Evolutionary conservation across 306 rosid species (phyloP).

Genomic region (Dalbergia cultrata): DNA sequence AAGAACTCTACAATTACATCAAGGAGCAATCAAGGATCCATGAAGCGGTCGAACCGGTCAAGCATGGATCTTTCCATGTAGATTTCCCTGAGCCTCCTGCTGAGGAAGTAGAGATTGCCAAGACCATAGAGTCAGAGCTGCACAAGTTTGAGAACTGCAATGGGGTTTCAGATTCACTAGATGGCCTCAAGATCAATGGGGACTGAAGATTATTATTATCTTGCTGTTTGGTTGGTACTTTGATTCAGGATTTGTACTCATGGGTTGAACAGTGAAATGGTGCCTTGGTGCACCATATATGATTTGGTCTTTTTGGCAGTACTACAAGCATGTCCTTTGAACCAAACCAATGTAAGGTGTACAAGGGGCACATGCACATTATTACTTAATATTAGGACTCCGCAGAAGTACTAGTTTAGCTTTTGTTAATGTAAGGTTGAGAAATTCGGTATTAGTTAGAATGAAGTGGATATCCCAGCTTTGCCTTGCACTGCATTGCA

Average conservation of each 20-base stretch:
- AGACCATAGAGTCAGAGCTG: conserved; percentile 73
- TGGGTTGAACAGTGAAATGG: not conserved
- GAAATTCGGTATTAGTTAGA: conserved; percentile 48
- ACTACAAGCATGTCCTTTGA: not conserved
- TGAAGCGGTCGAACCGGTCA: conserved; percentile 57
- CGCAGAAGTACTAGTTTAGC: conserved; percentile 39
- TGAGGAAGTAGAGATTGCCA: conserved; percentile 64
- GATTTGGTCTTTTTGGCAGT: conserved; percentile 22
- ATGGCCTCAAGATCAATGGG: conserved; percentile 52
- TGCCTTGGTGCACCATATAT: conserved; percentile 16
- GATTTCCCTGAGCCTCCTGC: conserved; percentile 68
- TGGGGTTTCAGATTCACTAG: conserved; percentile 51
- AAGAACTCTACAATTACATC: conserved; percentile 75
- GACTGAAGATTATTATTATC: conserved; percentile 38
- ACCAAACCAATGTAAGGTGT: conserved; percentile 44
- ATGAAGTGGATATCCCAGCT: conserved; percentile 45
- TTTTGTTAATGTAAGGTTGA: conserved; percentile 53
- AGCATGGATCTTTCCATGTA: conserved; percentile 85
- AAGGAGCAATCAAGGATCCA: conserved; percentile 63
- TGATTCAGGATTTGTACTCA: conserved; percentile 19
- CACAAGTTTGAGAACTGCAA: conserved; percentile 64
- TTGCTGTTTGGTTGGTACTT: conserved; percentile 15
- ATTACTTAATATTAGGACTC: conserved; percentile 30
- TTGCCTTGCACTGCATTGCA: conserved; percentile 13
- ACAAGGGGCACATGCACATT: not conserved